These are phyloP conservation scores for Aspergillus proliferans DNA, from an alignment of 2,329 filamentous ascomycete species.

Conservation along the genomic window DNA sequence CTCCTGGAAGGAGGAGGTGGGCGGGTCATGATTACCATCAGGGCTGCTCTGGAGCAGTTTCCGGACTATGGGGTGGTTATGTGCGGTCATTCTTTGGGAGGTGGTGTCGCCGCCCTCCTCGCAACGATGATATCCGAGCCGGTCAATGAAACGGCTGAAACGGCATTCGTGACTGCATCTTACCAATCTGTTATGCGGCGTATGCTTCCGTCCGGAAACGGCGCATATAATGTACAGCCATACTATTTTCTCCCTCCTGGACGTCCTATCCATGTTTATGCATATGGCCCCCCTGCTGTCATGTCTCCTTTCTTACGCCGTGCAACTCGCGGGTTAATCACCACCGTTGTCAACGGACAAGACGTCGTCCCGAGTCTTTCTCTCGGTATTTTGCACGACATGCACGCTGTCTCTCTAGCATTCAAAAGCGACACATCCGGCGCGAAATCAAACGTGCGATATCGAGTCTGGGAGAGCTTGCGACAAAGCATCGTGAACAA, in stretches of 20 bases:
- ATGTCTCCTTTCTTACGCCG: constrained; percentile 64
- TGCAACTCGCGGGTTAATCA: constrained; percentile 67
- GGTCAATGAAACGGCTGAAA: constrained; percentile 41
- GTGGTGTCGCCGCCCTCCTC: constrained; percentile 62
- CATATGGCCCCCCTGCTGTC: constrained; percentile 68
- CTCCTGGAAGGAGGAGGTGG: constrained; percentile 63
- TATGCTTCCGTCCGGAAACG: constrained; percentile 28
- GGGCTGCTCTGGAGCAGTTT: constrained; percentile 60
- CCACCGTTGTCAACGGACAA: constrained; percentile 65
- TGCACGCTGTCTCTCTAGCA: constrained; percentile 64
- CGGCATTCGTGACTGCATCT: constrained; percentile 58
- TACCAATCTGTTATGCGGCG: constrained; percentile 30
- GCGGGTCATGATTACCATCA: constrained; percentile 59
- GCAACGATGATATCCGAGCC: constrained; percentile 66
- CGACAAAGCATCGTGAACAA: constrained; percentile 56
- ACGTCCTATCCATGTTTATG: constrained; percentile 70
- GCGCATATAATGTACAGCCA: constrained; percentile 12
- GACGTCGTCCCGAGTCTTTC: constrained; percentile 70
- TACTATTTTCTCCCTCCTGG: constrained; percentile 55
- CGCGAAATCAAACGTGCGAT: constrained; percentile 61
- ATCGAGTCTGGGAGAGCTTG: constrained; percentile 60
- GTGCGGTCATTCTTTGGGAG: constrained; percentile 64
- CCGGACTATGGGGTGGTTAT: constrained; percentile 64
- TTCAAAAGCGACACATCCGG: constrained; percentile 66
- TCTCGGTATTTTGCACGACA: constrained; percentile 66